Conservation (phyloP, 139 green algal genomes). For the Tetraselmis chui region DNA sequence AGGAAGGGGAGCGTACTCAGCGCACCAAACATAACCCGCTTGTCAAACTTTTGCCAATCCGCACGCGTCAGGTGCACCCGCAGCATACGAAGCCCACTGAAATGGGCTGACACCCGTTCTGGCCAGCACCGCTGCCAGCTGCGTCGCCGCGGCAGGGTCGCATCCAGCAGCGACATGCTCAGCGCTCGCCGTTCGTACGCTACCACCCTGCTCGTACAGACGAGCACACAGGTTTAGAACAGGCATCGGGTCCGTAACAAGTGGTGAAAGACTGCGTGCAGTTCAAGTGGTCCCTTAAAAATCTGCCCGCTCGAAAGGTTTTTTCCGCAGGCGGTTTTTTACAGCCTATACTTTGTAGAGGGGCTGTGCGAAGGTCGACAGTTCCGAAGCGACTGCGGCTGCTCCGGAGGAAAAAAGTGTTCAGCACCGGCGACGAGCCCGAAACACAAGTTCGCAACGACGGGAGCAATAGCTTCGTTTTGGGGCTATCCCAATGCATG, state of each 20-base stretch:
- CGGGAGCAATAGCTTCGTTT: too few species aligned
- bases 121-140: not conserved
- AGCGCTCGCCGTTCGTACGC: not conserved
- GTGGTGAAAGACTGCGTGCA: not conserved
- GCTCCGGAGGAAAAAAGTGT: too few species aligned
- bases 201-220: not conserved
- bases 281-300: not conserved
- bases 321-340: too few species aligned
- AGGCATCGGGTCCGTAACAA: not conserved
- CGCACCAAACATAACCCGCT: not conserved
- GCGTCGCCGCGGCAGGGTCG: not conserved
- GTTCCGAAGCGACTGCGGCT: too few species aligned
- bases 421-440: too few species aligned
- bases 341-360: not conserved
- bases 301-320: too few species aligned
- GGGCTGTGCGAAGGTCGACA: too few species aligned
- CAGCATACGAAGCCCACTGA: not conserved
- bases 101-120: not conserved
- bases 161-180: not conserved
- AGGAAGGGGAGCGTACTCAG: not conserved
- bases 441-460: too few species aligned
- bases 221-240: too few species aligned
- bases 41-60: not conserved
- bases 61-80: not conserved
- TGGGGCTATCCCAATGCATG: too few species aligned